phyloP scores from a whole-genome alignment of 805 yeast species.

The Kodamaea leandrae region DNA sequence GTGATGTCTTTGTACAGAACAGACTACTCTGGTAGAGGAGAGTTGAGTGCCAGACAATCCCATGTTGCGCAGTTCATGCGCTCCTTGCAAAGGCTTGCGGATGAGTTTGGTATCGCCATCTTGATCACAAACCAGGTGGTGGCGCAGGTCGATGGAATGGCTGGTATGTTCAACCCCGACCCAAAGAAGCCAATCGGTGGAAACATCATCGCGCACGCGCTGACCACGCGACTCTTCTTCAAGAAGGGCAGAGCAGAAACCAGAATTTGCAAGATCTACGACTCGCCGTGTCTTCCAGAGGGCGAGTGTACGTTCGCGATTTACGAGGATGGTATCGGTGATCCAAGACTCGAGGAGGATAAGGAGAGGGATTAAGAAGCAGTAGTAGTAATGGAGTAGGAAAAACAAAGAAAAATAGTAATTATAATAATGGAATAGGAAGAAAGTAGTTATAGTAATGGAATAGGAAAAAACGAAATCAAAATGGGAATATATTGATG shows the following conservation, averaged over 20 bases:
- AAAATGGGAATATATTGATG: too few relatives aligned
- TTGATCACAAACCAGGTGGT: slow-evolving; percentile 92
- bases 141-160: slow-evolving; percentile 95
- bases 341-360: slow-evolving; percentile 80
- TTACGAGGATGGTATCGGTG: slow-evolving; percentile 95
- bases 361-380: slow-evolving; percentile 13
- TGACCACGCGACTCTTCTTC: slow-evolving; percentile 88
- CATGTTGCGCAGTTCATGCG: slow-evolving; percentile 94
- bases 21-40: slow-evolving; percentile 94
- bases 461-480: too few relatives aligned
- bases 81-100: slow-evolving; percentile 87
- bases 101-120: slow-evolving; percentile 96
- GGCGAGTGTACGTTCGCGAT: slow-evolving; percentile 93
- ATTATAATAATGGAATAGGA: too few relatives aligned
- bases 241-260: slow-evolving; percentile 90
- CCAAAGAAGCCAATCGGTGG: slow-evolving; percentile 99
- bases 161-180: slow-evolving; percentile 81
- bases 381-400: too few relatives aligned
- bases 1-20: slow-evolving; percentile 96
- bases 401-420: neutral
- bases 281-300: slow-evolving; percentile 95
- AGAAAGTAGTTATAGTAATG: too few relatives aligned
- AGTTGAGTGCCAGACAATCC: slow-evolving; percentile 88
- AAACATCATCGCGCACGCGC: slow-evolving; percentile 93
- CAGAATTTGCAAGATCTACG: slow-evolving; percentile 91